Evolutionary conservation across 257 asterid genomes (phyloP).

Genomic region (Ehretia macrophylla): DNA sequence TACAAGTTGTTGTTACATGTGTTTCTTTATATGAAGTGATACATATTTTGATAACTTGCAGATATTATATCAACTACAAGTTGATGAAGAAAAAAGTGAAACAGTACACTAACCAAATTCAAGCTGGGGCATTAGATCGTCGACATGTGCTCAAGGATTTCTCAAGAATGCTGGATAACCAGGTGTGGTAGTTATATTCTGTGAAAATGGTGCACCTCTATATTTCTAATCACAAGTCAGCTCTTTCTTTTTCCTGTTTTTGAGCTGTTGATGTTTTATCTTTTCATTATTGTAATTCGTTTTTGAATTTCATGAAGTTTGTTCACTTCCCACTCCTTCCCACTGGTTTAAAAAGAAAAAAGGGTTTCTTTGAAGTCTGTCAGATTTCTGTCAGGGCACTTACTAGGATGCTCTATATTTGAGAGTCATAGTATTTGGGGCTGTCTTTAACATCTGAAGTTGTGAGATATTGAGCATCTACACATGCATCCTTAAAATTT

Average conservation of each 20-base stretch:
- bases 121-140: constrained; percentile 60
- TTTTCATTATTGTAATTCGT: neutral
- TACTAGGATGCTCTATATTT: too few species aligned
- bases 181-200: constrained; percentile 39
- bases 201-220: neutral
- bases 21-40: neutral
- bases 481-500: too few species aligned
- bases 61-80: constrained; percentile 97
- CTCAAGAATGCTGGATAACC: constrained; percentile 84
- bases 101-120: constrained; percentile 70
- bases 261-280: neutral
- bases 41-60: constrained; percentile 25
- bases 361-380: too few species aligned
- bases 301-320: too few species aligned
- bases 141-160: constrained; percentile 88
- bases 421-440: too few species aligned
- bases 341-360: too few species aligned
- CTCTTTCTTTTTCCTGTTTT: neutral
- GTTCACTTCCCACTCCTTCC: too few species aligned
- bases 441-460: too few species aligned
- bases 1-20: neutral
- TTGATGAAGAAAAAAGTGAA: constrained; percentile 87
- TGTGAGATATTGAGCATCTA: too few species aligned
- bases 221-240: constrained; percentile 2
- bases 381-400: too few species aligned